A percentile compares a stretch with the other conserved stretches of the same genome.
Conservation (phyloP, 108 stramenopile species). For the Nitzschia inconspicua region DNA sequence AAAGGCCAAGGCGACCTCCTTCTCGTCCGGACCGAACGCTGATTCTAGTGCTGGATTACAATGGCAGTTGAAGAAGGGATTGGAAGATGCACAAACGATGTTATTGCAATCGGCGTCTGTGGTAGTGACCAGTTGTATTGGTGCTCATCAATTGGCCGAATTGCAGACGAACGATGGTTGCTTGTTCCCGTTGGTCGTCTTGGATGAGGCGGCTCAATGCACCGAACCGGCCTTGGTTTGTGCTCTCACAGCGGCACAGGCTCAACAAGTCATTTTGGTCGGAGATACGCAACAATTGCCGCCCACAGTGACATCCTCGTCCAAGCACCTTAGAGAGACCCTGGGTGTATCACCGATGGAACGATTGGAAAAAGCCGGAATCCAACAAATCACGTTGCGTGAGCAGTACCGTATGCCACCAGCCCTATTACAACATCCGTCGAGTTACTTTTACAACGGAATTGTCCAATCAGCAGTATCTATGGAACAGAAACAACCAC, state of each 20-base stretch:
- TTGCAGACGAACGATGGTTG: conserved; percentile 10
- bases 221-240: conserved; percentile 72
- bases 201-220: conserved; percentile 77
- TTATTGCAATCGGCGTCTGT: conserved; percentile 53
- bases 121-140: conserved; percentile 68
- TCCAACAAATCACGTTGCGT: conserved; percentile 36
- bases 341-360: conserved; percentile 70
- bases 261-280: conserved; percentile 58
- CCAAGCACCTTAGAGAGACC: conserved; percentile 32
- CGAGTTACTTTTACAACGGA: conserved; percentile 64
- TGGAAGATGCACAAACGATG: conserved; percentile 32
- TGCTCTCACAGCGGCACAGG: conserved; percentile 52
- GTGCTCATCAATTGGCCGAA: conserved; percentile 51
- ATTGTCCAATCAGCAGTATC: conserved; percentile 42
- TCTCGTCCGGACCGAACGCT: neutral
- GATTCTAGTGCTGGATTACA: conserved; percentile 7
- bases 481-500: neutral
- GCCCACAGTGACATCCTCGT: conserved; percentile 48
- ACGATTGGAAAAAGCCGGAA: conserved; percentile 49
- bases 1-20: conserved; percentile 15
- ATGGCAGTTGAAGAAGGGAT: conserved; percentile 27
- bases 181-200: conserved; percentile 50
- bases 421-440: conserved; percentile 51
- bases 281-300: conserved; percentile 73
- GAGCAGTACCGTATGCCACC: conserved; percentile 70